Evolutionary conservation across 176 grass and related monocot genomes (phyloP).

Genomic region (Lolium perenne): DNA sequence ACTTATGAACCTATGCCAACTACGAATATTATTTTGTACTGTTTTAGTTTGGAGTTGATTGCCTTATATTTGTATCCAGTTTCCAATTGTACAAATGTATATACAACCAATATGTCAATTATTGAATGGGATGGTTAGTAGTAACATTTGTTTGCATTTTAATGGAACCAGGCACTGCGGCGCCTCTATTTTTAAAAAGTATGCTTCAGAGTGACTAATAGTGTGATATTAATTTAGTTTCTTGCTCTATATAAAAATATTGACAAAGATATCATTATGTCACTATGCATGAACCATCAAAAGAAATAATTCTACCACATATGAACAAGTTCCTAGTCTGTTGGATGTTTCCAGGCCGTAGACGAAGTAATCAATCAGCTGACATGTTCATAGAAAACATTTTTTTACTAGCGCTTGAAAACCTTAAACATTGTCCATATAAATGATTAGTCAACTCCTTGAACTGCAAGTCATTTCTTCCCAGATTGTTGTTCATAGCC

Average conservation of each 20-base stretch:
- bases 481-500: not conserved
- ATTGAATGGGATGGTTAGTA: too few relatives aligned
- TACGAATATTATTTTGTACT: too few relatives aligned
- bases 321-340: not conserved
- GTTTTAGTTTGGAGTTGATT: too few relatives aligned
- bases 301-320: not conserved
- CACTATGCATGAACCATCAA: not conserved
- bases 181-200: not conserved
- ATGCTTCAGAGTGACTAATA: not conserved
- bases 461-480: not conserved
- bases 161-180: too few relatives aligned
- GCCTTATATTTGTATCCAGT: too few relatives aligned
- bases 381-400: not conserved
- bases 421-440: constrained; percentile 8
- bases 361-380: not conserved
- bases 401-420: not conserved
- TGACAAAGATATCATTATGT: not conserved
- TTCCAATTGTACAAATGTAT: too few relatives aligned
- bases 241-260: not conserved
- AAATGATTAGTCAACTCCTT: not conserved
- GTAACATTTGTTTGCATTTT: too few relatives aligned
- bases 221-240: not conserved
- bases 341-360: not conserved
- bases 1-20: too few relatives aligned
- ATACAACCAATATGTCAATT: too few relatives aligned